Base-by-base conservation (phyloP, 768 basidiomycete species). In the Ramaria rubella region DNA sequence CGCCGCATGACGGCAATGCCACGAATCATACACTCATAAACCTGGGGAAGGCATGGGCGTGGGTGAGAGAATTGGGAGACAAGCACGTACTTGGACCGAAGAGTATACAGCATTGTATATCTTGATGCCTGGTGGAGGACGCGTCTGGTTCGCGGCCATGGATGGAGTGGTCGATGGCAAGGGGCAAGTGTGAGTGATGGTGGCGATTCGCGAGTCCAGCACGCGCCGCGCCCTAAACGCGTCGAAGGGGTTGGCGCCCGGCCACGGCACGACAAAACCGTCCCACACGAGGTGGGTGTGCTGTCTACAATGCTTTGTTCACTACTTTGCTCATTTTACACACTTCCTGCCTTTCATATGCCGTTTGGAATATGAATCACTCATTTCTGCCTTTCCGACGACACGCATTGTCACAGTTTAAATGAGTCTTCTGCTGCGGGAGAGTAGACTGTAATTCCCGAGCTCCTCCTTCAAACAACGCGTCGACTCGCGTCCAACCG, bases 1-100 rank as follows among this genome's bases (percentile, higher is more conserved):
- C 96, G 78, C 52, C 95, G 85, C 96, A 99, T 99, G 63, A 99
- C 95, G 1, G 95, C 95, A 67, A 97, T 97, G 36, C 94, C 94
- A 65, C 95, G 81, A 62, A 96, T 87, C 92, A 97, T 96, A 67
- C 93, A 95, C 72, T 98, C 94, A 71, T 93, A 95, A 23, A 98
- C 94, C 84, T 95, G 69, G 46, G 26, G 49, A 53, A 58, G 59
- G 43, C 49, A 50, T 27, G 21, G 26, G 42, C 15, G 14, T 53
- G 33, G 21, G 49, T 42, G 8, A 8, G 27, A 15, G 24, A 21
- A 5, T 33, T 24, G 26, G n/a, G 2, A 6, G 27, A 19, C 42
- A 49, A 1, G 5, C 4, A 33, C 53, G 65, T 75, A 78, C 89
- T 85, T 91, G 89, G 8, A 93, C 90, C 8, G 89, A 90, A 19